phyloP scores from a whole-genome alignment of 257 asterid species.

The Nicotiana sylvestris region DNA sequence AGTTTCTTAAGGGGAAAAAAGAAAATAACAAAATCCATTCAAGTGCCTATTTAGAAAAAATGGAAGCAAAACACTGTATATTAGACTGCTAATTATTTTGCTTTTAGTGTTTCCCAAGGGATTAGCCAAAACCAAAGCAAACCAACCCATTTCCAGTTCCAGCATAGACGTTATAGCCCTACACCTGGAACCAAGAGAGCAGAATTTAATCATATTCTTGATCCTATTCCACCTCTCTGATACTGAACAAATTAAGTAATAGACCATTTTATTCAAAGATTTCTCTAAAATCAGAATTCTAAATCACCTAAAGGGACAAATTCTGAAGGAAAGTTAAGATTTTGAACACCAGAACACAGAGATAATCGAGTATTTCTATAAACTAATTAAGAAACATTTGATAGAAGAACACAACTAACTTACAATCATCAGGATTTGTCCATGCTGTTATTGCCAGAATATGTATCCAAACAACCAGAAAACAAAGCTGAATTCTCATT shows the following conservation, averaged over 20 bases:
- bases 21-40: background rate
- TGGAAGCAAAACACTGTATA: background rate
- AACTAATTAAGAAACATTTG: background rate
- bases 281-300: background rate
- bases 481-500: slow-evolving; percentile 35
- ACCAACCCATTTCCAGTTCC: background rate
- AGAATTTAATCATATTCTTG: background rate
- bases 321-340: background rate
- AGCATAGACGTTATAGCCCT: background rate
- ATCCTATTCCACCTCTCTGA: background rate
- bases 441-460: slow-evolving; percentile 32
- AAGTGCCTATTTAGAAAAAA: background rate
- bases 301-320: background rate
- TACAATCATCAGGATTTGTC: slow-evolving; percentile 48
- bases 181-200: too few relatives aligned
- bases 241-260: background rate
- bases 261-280: background rate
- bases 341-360: background rate
- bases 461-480: slow-evolving; percentile 37
- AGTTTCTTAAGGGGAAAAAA: background rate
- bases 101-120: background rate
- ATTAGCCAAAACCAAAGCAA: background rate
- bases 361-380: background rate
- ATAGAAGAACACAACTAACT: slow-evolving; percentile 19
- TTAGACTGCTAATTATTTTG: background rate